Conservation (phyloP, 1,139 yeast genomes). For the Ogataea hybrid region DNA sequence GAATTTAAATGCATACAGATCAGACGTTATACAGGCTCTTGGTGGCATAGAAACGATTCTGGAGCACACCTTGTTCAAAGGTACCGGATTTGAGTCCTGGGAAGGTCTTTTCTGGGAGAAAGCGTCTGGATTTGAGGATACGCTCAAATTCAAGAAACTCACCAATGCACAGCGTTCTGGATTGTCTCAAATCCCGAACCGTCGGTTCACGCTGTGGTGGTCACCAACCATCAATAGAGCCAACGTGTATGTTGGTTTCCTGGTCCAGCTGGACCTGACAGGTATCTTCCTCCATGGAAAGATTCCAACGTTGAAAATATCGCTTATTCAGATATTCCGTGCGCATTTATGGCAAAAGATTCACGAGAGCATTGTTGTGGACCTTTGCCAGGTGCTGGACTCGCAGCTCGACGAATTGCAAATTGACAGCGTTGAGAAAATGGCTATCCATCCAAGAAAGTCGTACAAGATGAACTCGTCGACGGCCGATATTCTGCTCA, state of each 20-base stretch:
- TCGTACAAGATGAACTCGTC: slow-evolving; percentile 97
- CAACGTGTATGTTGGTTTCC: slow-evolving; percentile 95
- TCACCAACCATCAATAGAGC: slow-evolving; percentile 98
- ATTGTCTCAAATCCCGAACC: slow-evolving; percentile 94
- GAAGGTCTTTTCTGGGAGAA: slow-evolving; percentile 99
- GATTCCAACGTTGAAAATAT: slow-evolving; percentile 93
- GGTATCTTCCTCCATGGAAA: slow-evolving; percentile 98
- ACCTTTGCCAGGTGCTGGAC: slow-evolving; percentile 88
- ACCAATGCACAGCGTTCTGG: slow-evolving; percentile 99
- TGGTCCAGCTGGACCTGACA: slow-evolving; percentile 93
- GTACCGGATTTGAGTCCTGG: slow-evolving; percentile 98
- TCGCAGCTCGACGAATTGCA: slow-evolving; percentile 81
- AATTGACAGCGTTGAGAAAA: slow-evolving; percentile 84
- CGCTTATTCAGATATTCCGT: slow-evolving; percentile 92
- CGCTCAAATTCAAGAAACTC: slow-evolving; percentile 87
- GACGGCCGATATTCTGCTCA: slow-evolving; percentile 83
- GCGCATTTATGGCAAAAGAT: slow-evolving; percentile 99
- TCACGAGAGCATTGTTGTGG: slow-evolving; percentile 93
- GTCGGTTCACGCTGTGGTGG: slow-evolving; percentile 99
- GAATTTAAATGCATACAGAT: slow-evolving; percentile 89
- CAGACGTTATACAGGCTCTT: slow-evolving; percentile 94
- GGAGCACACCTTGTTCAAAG: slow-evolving; percentile 93
- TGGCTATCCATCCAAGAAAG: slow-evolving; percentile 94
- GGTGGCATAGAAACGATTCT: slow-evolving; percentile 97
- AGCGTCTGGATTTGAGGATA: slow-evolving; percentile 95